Conservation (phyloP, 805 yeast genomes). For the Kluyveromyces starmeri region DNA sequence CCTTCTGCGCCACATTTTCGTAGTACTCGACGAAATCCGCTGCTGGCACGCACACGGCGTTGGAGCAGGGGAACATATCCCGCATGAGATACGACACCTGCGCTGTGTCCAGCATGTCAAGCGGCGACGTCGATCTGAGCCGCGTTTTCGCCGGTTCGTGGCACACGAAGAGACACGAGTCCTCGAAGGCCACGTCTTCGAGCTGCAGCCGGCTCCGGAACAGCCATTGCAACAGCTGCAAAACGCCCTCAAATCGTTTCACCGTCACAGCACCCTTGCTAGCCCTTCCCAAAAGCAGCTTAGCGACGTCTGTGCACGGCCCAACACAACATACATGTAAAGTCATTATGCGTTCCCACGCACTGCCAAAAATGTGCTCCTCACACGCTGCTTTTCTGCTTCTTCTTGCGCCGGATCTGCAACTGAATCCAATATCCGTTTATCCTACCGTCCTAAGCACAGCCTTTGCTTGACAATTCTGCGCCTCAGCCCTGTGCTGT, state of each 20-base stretch:
- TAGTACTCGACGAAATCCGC: constrained; percentile 1
- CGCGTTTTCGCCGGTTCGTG: background rate
- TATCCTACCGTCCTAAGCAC: no score
- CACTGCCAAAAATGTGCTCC: background rate
- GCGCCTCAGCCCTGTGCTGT: no score
- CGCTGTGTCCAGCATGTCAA: background rate
- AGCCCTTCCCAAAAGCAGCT: background rate
- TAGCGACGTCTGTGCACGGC: background rate
- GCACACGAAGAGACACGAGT: constrained; percentile 1
- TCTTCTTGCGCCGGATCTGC: background rate
- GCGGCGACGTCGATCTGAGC: background rate
- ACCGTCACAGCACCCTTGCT: background rate
- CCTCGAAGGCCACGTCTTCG: background rate
- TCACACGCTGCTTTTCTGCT: background rate
- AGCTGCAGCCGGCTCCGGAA: background rate
- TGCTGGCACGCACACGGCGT: constrained; percentile 13
- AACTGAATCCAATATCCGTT: no score
- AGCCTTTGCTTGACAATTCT: no score
- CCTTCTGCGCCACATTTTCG: background rate
- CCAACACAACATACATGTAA: constrained; percentile 1
- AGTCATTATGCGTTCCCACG: background rate
- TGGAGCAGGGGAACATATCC: constrained; percentile 16
- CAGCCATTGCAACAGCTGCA: constrained; percentile 1
- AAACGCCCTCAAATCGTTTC: background rate
- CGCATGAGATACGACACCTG: background rate